Conservation (phyloP, 768 basidiomycete species). For the Podaxis sp. region DNA sequence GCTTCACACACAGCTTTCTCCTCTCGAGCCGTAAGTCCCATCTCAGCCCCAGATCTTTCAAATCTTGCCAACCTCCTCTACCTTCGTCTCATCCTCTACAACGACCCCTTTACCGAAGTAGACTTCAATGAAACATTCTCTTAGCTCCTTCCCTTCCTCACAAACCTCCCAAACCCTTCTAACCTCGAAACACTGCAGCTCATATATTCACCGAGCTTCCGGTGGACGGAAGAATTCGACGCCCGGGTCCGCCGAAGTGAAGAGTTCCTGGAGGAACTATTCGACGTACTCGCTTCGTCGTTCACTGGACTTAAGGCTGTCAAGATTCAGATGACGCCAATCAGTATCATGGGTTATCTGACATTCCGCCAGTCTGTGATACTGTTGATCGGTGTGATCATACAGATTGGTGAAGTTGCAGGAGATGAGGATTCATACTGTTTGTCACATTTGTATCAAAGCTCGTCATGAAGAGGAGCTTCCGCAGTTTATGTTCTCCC, state of each 20-base stretch:
- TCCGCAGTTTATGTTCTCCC: too few relatives aligned
- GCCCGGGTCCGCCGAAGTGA: not conserved
- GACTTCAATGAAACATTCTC: not conserved
- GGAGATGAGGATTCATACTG: not conserved
- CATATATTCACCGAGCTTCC: not conserved
- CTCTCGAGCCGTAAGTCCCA: not conserved
- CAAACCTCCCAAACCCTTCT: not conserved
- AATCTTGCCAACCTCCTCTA: not conserved
- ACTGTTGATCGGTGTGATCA: not conserved
- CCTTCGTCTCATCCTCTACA: constrained; percentile 2
- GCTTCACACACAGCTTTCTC: not conserved
- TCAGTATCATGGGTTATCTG: not conserved
- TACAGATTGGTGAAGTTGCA: not conserved
- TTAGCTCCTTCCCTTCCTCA: constrained; percentile 2
- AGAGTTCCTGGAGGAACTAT: not conserved
- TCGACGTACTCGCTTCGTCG: not conserved
- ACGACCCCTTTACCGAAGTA: not conserved
- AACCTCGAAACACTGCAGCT: not conserved
- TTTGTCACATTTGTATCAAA: not conserved
- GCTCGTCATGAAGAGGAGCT: not conserved
- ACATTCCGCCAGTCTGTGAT: not conserved
- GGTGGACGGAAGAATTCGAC: not conserved
- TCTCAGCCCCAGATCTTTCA: not conserved
- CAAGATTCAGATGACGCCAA: not conserved
- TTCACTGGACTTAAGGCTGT: not conserved